Percentiles rank a stretch among this genome's conserved stretches.
Conservation (phyloP, 805 yeast genomes). For the Hanseniaspora hatyaiensis region DNA sequence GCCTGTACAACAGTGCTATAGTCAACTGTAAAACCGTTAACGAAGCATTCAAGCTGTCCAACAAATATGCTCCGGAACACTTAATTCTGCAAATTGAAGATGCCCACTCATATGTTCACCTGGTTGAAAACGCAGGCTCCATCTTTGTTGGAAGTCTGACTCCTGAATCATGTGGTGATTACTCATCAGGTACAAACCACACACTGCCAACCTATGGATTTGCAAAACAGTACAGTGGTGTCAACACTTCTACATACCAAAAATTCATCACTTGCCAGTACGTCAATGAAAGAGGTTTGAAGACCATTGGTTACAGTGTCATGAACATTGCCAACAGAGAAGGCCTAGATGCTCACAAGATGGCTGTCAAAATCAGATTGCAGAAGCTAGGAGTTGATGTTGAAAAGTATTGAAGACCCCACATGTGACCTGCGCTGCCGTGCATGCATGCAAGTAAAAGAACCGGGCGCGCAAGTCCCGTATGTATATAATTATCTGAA, state of each 20-base stretch:
- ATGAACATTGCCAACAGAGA: constrained; percentile 92
- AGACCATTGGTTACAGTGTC: constrained; percentile 87
- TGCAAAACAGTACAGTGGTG: constrained; percentile 95
- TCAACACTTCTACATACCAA: constrained; percentile 89
- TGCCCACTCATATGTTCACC: constrained; percentile 58
- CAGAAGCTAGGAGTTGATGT: constrained; percentile 53
- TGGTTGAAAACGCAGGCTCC: constrained; percentile 86
- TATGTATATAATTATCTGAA: too few species aligned
- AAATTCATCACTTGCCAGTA: constrained; percentile 91
- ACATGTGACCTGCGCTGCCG: too few species aligned
- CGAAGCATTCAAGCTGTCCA: constrained; percentile 78
- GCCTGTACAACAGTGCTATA: constrained; percentile 83
- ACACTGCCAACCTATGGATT: constrained; percentile 97
- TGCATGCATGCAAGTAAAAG: too few species aligned
- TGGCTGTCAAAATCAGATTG: constrained; percentile 92
- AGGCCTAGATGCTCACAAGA: constrained; percentile 94
- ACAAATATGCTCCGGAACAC: constrained; percentile 95
- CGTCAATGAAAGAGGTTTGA: constrained; percentile 72
- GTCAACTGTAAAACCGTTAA: constrained; percentile 56
- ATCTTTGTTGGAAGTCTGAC: constrained; percentile 93
- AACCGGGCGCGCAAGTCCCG: too few species aligned
- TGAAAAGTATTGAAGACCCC: constrained; percentile 7
- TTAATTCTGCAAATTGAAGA: constrained; percentile 79
- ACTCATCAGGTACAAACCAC: constrained; percentile 96
- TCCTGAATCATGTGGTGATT: constrained; percentile 98